Conservation (phyloP, 352 stramenopile genomes). For the Phytophthora cactorum region DNA sequence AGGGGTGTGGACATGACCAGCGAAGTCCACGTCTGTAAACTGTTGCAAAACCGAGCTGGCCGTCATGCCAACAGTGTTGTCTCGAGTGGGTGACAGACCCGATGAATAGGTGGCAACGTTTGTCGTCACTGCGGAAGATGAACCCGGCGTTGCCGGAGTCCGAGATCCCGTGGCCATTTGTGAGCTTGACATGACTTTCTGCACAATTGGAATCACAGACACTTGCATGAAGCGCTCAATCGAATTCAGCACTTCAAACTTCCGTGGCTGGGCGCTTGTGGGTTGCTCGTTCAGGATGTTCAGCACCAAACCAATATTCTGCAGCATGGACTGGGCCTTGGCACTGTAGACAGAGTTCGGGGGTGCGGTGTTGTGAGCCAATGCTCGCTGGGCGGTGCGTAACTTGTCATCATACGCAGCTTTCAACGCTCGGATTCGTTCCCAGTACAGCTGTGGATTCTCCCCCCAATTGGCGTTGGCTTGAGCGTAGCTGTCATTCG, state of each 20-base stretch:
- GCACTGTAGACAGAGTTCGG: slow-evolving; percentile 64
- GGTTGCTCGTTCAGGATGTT: slow-evolving; percentile 59
- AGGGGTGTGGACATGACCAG: background rate
- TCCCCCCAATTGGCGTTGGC: slow-evolving; percentile 19
- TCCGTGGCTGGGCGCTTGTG: slow-evolving; percentile 56
- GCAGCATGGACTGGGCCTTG: slow-evolving; percentile 83
- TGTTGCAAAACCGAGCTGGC: slow-evolving; percentile 9
- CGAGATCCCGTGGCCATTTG: slow-evolving; percentile 9
- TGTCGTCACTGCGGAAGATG: slow-evolving; percentile 3
- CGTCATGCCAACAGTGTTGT: slow-evolving; percentile 6
- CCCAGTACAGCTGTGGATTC: slow-evolving; percentile 72
- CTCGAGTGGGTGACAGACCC: slow-evolving; percentile 3
- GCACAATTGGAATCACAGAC: slow-evolving; percentile 80
- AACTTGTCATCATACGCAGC: slow-evolving; percentile 54
- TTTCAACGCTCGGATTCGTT: slow-evolving; percentile 68
- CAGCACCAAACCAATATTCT: slow-evolving; percentile 80
- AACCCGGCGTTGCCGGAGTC: background rate
- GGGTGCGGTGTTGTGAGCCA: slow-evolving; percentile 69
- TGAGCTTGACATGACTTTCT: slow-evolving; percentile 53
- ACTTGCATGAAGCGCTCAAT: slow-evolving; percentile 86
- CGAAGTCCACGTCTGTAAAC: slow-evolving; percentile 8
- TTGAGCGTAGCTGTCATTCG: slow-evolving; percentile 22
- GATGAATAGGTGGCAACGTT: slow-evolving; percentile 20
- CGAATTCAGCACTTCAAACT: slow-evolving; percentile 72
- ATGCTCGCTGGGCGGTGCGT: slow-evolving; percentile 63